Conservation (phyloP, 257 asterid species). For the Capsicum chinense region DNA sequence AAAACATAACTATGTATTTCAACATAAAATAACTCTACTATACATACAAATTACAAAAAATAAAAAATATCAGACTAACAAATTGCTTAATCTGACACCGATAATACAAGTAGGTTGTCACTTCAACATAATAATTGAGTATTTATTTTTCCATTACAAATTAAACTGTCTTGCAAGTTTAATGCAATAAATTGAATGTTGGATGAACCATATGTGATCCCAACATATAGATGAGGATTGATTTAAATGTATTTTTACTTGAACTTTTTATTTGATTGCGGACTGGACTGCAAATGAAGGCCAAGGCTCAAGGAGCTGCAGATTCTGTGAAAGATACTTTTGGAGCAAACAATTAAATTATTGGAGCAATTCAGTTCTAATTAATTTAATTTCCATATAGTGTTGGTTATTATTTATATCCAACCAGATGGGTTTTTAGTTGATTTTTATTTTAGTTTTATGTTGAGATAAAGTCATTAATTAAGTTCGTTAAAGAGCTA, state of each 20-base stretch:
- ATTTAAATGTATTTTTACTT: background rate
- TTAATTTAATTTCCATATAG: background rate
- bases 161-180: too few relatives aligned
- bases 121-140: too few relatives aligned
- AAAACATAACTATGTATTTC: too few relatives aligned
- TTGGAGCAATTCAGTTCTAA: background rate
- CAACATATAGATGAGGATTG: too few relatives aligned
- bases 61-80: too few relatives aligned
- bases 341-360: constrained; percentile 47
- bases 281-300: constrained; percentile 49
- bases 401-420: background rate
- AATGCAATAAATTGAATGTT: too few relatives aligned
- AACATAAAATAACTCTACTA: background rate
- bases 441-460: background rate
- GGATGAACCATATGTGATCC: too few relatives aligned
- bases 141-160: too few relatives aligned
- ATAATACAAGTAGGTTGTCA: too few relatives aligned
- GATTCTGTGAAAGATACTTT: constrained; percentile 49
- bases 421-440: background rate
- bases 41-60: background rate
- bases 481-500: background rate
- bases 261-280: background rate
- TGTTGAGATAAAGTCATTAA: constrained; percentile 14
- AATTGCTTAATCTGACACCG: too few relatives aligned
- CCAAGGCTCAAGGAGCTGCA: constrained; percentile 54